phyloP scores from a whole-genome alignment of 2,329 filamentous ascomycete species.

The Diaporthe citri region DNA sequence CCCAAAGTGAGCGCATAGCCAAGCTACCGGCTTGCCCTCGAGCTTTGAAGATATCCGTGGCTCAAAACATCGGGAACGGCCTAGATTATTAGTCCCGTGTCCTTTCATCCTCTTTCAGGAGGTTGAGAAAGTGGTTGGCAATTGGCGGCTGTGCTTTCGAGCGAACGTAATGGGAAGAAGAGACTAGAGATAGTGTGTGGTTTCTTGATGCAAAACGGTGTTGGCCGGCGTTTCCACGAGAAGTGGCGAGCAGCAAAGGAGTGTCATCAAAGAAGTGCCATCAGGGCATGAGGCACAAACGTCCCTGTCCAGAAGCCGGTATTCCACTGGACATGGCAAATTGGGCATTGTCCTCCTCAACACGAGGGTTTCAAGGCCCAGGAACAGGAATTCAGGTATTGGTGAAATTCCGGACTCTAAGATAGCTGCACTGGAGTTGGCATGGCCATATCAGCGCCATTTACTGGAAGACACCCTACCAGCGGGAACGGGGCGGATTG shows the following conservation, averaged over 20 bases:
- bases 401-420: background rate
- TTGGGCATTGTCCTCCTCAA: background rate
- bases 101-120: background rate
- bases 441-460: background rate
- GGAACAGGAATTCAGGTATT: background rate
- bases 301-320: background rate
- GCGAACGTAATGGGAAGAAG: background rate
- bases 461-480: background rate
- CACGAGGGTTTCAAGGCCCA: background rate
- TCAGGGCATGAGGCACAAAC: background rate
- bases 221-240: background rate
- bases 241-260: background rate
- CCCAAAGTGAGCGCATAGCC: background rate
- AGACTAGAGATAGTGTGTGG: background rate
- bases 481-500: background rate
- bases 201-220: background rate
- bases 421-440: background rate
- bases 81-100: background rate
- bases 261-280: background rate
- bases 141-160: background rate
- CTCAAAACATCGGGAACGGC: background rate
- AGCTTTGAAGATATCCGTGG: background rate
- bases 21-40: background rate
- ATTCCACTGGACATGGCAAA: background rate
- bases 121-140: background rate